phyloP scores from a whole-genome alignment of 306 rosid genomes.

The Casuarina glauca region DNA sequence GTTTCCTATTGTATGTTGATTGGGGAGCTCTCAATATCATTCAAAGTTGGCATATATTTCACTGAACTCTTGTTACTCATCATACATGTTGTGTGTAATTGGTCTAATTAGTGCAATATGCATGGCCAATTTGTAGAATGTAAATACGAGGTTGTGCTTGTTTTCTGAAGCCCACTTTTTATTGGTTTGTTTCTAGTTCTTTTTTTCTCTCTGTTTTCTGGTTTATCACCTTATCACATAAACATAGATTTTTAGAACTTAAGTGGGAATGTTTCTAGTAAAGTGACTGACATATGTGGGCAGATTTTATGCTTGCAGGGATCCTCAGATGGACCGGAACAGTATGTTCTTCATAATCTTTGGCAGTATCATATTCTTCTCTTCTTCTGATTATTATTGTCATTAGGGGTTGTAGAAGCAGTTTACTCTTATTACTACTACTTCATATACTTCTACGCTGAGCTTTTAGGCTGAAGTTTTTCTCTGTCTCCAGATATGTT shows the following conservation, averaged over 20 bases:
- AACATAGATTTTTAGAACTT: neutral
- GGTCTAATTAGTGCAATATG: neutral
- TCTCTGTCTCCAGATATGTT: slow-evolving; percentile 70
- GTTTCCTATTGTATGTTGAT: neutral
- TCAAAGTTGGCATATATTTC: neutral
- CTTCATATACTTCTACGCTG: slow-evolving; percentile 22
- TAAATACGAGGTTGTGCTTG: neutral
- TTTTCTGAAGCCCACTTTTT: neutral
- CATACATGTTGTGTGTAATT: neutral
- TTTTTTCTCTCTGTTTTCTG: neutral
- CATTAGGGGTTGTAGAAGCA: too few relatives aligned
- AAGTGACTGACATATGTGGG: slow-evolving; percentile 34
- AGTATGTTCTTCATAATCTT: slow-evolving; percentile 48
- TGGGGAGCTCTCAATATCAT: neutral
- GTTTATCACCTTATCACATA: neutral
- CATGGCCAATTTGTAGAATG: neutral
- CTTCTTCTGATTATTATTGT: too few relatives aligned
- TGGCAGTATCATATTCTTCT: neutral
- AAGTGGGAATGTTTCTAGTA: neutral
- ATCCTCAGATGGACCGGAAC: slow-evolving; percentile 94
- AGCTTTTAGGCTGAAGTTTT: slow-evolving; percentile 18
- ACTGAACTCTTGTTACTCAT: neutral
- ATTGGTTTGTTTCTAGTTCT: neutral
- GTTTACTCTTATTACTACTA: neutral
- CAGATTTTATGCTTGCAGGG: slow-evolving; percentile 96